Percentiles rank a stretch among this genome's conserved stretches.
Conservation (phyloP, 2,329 filamentous ascomycete genomes). For the Alternaria sp. region DNA sequence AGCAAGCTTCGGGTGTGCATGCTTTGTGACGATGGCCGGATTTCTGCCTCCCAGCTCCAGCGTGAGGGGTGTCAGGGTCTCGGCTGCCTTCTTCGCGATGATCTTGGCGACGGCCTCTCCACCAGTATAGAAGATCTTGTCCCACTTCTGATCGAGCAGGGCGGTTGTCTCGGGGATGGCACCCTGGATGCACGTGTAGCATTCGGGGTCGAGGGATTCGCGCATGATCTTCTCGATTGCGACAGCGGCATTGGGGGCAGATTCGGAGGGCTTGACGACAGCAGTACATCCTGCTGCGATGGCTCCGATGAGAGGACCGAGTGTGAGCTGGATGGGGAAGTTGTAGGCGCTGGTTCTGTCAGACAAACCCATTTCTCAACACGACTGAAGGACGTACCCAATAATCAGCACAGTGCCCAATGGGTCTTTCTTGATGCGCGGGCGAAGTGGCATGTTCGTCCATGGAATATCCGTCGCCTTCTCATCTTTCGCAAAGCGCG, state of each 20-base stretch:
- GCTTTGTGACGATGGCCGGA: slow-evolving; percentile 88
- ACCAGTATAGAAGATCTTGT: slow-evolving; percentile 98
- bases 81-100: slow-evolving; percentile 62
- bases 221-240: slow-evolving; percentile 81
- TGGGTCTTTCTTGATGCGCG: slow-evolving; percentile 85
- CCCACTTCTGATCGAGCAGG: slow-evolving; percentile 88
- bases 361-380: background rate
- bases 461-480: slow-evolving; percentile 73
- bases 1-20: slow-evolving; percentile 79
- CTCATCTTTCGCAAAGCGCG: slow-evolving; percentile 85
- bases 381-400: slow-evolving; percentile 7
- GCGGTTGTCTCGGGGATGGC: slow-evolving; percentile 80
- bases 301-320: slow-evolving; percentile 84
- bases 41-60: slow-evolving; percentile 93
- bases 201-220: slow-evolving; percentile 76
- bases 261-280: slow-evolving; percentile 90
- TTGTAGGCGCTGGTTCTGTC: slow-evolving; percentile 76
- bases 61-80: slow-evolving; percentile 76
- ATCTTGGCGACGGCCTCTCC: slow-evolving; percentile 73
- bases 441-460: slow-evolving; percentile 72
- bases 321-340: slow-evolving; percentile 83
- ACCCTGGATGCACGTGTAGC: slow-evolving; percentile 83
- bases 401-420: slow-evolving; percentile 85
- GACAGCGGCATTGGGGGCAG: slow-evolving; percentile 76
- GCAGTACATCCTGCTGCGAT: slow-evolving; percentile 92